Evolutionary conservation across 1,139 yeast genomes (phyloP).

Genomic region (Candida neerlandica): DNA sequence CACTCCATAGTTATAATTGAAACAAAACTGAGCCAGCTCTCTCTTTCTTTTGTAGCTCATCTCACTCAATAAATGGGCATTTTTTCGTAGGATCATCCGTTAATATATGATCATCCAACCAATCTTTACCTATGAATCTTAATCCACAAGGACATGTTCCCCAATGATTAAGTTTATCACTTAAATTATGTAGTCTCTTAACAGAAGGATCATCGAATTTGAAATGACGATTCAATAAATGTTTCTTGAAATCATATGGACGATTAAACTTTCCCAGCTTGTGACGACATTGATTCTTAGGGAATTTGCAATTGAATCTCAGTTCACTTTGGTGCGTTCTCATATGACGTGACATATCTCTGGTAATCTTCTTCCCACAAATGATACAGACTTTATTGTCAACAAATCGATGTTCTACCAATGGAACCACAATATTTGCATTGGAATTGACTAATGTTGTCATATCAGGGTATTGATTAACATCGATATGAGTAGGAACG

Average conservation of each 20-base stretch:
- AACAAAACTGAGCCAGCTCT: not conserved
- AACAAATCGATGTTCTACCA: conserved; percentile 37
- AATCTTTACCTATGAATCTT: conserved; percentile 50
- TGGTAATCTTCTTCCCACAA: conserved; percentile 59
- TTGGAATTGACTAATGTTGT: conserved; percentile 45
- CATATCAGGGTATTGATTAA: conserved; percentile 38
- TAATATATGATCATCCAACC: conserved; percentile 61
- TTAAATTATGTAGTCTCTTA: conserved; percentile 52
- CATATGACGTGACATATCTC: conserved; percentile 68
- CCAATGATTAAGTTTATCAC: conserved; percentile 52
- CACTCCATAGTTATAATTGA: too few relatives aligned
- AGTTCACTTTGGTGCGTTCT: conserved; percentile 63
- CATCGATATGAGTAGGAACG: conserved; percentile 11
- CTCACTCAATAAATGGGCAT: conserved; percentile 31
- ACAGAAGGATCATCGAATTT: conserved; percentile 53
- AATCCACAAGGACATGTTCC: conserved; percentile 65
- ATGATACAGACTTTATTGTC: conserved; percentile 45
- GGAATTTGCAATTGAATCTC: conserved; percentile 62
- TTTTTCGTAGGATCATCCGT: conserved; percentile 28
- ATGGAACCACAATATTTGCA: conserved; percentile 34
- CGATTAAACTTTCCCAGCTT: conserved; percentile 66
- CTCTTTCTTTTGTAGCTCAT: not conserved
- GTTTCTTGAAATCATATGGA: conserved; percentile 71
- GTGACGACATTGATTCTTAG: conserved; percentile 56
- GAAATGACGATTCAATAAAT: conserved; percentile 64